Evolutionary conservation across 169 alveolate species (phyloP).

Genomic region (Cryptosporidium andersoni): DNA sequence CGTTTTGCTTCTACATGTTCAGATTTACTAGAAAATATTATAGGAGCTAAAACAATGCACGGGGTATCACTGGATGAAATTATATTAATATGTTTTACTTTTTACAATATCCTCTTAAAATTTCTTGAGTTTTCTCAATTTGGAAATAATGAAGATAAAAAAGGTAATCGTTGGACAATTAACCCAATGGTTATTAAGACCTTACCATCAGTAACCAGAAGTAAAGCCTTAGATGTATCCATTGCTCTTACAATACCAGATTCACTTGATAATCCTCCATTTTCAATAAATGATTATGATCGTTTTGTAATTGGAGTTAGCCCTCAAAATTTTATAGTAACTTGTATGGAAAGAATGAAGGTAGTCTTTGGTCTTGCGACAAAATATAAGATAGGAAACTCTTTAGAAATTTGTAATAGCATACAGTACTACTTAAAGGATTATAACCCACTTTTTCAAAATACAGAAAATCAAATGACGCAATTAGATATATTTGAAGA

Average conservation of each 20-base stretch:
- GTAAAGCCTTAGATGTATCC: conserved; percentile 34
- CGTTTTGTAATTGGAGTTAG: conserved; percentile 40
- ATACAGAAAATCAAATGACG: background rate
- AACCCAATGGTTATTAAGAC: conserved; percentile 13
- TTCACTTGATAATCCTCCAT: conserved; percentile 31
- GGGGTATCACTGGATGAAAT: conserved; percentile 48
- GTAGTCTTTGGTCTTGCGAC: conserved; percentile 37
- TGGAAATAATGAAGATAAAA: conserved; percentile 12
- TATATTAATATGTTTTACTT: conserved; percentile 36
- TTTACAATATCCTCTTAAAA: conserved; percentile 23
- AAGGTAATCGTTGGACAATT: conserved; percentile 8
- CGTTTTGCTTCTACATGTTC: conserved; percentile 50
- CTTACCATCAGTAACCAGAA: conserved; percentile 20
- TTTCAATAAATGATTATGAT: conserved; percentile 38
- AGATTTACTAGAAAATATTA: conserved; percentile 18
- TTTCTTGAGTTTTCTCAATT: conserved; percentile 24
- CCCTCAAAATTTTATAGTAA: conserved; percentile 19
- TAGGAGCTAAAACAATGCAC: conserved; percentile 25
- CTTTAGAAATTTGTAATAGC: conserved; percentile 11
- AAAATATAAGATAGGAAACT: conserved; percentile 27
- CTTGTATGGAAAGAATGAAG: conserved; percentile 37
- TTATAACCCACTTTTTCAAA: conserved; percentile 26
- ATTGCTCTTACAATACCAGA: conserved; percentile 24
- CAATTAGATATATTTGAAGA: conserved; percentile 48
- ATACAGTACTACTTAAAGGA: conserved; percentile 6